Conservation (phyloP, 768 basidiomycete genomes). For the Phaffia tasmanica region DNA sequence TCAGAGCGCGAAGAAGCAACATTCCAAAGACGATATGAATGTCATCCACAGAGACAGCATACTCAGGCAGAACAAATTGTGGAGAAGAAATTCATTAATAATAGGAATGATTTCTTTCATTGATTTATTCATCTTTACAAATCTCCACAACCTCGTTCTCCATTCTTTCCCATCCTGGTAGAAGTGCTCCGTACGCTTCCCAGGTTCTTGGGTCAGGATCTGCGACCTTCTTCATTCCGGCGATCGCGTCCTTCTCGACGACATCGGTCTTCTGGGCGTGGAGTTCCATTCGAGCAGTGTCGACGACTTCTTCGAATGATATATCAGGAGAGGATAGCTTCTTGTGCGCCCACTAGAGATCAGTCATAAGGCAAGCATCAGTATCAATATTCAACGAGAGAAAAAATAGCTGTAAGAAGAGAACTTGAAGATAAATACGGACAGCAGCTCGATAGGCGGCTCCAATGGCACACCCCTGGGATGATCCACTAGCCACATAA, state of each 20-base stretch:
- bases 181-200: conserved; percentile 13
- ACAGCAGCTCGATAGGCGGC: conserved; percentile 19
- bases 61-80: not conserved
- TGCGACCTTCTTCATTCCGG: conserved; percentile 13
- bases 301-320: conserved; percentile 10
- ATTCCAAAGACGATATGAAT: too few relatives aligned
- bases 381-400: not conserved
- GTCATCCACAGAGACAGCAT: too few relatives aligned
- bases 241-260: not conserved
- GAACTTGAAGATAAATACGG: not conserved
- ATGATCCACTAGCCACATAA: conserved; percentile 13
- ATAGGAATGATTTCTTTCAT: not conserved
- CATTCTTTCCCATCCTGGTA: conserved; percentile 15
- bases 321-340: not conserved
- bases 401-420: not conserved
- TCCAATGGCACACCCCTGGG: conserved; percentile 22
- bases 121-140: not conserved
- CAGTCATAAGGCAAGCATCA: not conserved
- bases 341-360: conserved; percentile 3
- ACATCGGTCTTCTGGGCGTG: not conserved
- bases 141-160: conserved; percentile 12
- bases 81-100: too few relatives aligned
- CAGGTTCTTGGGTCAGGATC: not conserved
- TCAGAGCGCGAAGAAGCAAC: too few relatives aligned
- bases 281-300: not conserved